These are phyloP conservation scores for Phoenix dactylifera DNA, from an alignment of 176 grass and related monocot genomes.

Conservation along the genomic window DNA sequence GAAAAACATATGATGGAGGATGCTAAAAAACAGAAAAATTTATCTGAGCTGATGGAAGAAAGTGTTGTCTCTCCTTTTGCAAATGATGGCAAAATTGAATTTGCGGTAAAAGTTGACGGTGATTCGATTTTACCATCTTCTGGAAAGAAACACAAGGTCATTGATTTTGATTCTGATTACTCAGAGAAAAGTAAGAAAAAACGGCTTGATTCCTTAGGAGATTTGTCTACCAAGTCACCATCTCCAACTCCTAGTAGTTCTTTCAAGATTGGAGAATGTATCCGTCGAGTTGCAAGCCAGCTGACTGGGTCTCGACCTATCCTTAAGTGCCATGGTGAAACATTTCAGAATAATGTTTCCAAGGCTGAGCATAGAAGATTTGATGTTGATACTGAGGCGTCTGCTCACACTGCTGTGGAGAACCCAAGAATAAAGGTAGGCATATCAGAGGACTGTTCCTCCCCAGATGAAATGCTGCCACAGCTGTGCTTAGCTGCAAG, in stretches of 20 bases:
- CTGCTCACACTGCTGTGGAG: constrained; percentile 30
- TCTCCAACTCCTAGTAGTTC: constrained; percentile 14
- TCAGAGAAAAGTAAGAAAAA: constrained; percentile 41
- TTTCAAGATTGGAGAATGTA: constrained; percentile 42
- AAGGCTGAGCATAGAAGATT: constrained; percentile 71
- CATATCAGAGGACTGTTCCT: constrained; percentile 42
- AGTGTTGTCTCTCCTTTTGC: constrained; percentile 23
- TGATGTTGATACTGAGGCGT: constrained; percentile 70
- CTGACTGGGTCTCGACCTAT: constrained; percentile 21
- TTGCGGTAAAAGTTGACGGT: constrained; percentile 10
- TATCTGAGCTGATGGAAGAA: constrained; percentile 29
- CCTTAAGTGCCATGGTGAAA: constrained; percentile 25
- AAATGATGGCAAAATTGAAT: constrained; percentile 26
- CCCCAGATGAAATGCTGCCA: constrained; percentile 54
- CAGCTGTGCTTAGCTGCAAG: constrained; percentile 50
- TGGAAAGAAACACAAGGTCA: constrained; percentile 10
- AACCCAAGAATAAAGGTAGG: constrained; percentile 54
- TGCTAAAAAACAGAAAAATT: constrained; percentile 8
- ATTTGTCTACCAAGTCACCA: constrained; percentile 24
- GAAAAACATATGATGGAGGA: constrained; percentile 24
- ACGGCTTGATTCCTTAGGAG: constrained; percentile 41
- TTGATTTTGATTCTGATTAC: constrained; percentile 8
- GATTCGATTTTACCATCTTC: constrained; percentile 1
- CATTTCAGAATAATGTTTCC: constrained; percentile 33
- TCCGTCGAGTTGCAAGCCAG: constrained; percentile 29